A percentile compares a stretch with the other conserved stretches of the same genome.
Conservation (phyloP, 805 yeast species). For the Kluyveromyces lactis region DNA sequence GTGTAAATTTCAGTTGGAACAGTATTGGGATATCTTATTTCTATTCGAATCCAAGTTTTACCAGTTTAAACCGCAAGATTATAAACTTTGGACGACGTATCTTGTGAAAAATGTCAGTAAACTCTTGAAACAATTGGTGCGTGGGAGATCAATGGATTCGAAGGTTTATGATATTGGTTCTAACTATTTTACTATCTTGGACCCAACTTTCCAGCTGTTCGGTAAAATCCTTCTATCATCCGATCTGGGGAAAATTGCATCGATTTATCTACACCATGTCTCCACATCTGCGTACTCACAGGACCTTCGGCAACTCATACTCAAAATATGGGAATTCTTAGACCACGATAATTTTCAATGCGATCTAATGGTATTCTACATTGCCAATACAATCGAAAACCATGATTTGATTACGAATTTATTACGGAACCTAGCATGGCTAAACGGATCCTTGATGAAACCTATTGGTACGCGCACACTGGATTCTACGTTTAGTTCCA, state of each 20-base stretch:
- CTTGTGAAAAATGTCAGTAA: slow-evolving; percentile 12
- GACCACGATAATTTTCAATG: slow-evolving; percentile 2
- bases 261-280: slow-evolving; percentile 1
- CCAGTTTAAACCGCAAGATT: slow-evolving; percentile 1
- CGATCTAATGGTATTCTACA: slow-evolving; percentile 2
- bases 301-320: slow-evolving; percentile 19
- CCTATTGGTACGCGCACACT: slow-evolving; percentile 12
- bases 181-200: slow-evolving; percentile 17
- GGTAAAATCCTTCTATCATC: not conserved
- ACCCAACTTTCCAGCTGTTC: slow-evolving; percentile 16
- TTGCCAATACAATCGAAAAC: slow-evolving; percentile 13
- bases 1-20: slow-evolving; percentile 10
- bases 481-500: slow-evolving; percentile 15
- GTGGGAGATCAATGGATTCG: not conserved
- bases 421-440: slow-evolving; percentile 26
- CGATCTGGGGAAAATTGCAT: not conserved
- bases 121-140: slow-evolving; percentile 8
- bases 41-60: slow-evolving; percentile 21
- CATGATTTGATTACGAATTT: slow-evolving; percentile 13
- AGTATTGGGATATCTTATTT: slow-evolving; percentile 27
- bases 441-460: slow-evolving; percentile 20
- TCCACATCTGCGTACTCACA: slow-evolving; percentile 1
- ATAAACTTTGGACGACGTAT: slow-evolving; percentile 8
- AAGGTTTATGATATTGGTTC: slow-evolving; percentile 11
- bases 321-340: slow-evolving; percentile 21